These are phyloP conservation scores for Hypoxylon fragiforme DNA, from an alignment of 495 filamentous ascomycete genomes.

Conservation along the genomic window DNA sequence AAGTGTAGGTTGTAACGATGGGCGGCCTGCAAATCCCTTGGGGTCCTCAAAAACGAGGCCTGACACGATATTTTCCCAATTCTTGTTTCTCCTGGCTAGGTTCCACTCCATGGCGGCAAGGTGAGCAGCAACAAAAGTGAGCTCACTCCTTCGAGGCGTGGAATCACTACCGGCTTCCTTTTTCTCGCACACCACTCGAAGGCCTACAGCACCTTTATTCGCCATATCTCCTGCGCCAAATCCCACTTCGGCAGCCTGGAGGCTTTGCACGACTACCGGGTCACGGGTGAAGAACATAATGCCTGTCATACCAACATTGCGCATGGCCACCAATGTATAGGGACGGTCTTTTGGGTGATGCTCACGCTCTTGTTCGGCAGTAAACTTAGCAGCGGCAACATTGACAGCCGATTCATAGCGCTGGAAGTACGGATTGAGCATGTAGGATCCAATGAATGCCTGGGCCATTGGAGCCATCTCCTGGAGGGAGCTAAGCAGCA, in stretches of 20 bases:
- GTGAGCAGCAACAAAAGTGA: constrained; percentile 89
- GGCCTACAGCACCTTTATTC: constrained; percentile 89
- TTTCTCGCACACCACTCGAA: constrained; percentile 62
- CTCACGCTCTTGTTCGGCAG: constrained; percentile 7
- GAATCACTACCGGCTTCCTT: constrained; percentile 21
- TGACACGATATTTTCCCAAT: constrained; percentile 82
- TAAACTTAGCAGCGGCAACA: constrained; percentile 56
- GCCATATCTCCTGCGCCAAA: constrained; percentile 85
- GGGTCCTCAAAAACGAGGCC: constrained; percentile 71
- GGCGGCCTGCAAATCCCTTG: constrained; percentile 31
- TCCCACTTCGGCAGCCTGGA: constrained; percentile 75
- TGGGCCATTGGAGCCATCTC: constrained; percentile 85
- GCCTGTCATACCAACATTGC: constrained; percentile 85
- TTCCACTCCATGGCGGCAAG: constrained; percentile 82
- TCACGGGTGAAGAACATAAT: constrained; percentile 79
- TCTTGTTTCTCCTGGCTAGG: constrained; percentile 70
- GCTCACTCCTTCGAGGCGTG: constrained; percentile 48
- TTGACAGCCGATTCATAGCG: constrained; percentile 69
- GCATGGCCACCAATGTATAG: constrained; percentile 55
- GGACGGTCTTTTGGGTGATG: constrained; percentile 33
- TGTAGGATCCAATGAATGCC: constrained; percentile 83
- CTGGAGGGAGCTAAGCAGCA: constrained; percentile 66
- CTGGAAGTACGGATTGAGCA: constrained; percentile 74
- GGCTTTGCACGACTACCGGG: constrained; percentile 54
- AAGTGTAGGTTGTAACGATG: constrained; percentile 8